These are phyloP conservation scores for Cupressus sempervirens DNA, from an alignment of 75 land plant species.

Conservation along the genomic window DNA sequence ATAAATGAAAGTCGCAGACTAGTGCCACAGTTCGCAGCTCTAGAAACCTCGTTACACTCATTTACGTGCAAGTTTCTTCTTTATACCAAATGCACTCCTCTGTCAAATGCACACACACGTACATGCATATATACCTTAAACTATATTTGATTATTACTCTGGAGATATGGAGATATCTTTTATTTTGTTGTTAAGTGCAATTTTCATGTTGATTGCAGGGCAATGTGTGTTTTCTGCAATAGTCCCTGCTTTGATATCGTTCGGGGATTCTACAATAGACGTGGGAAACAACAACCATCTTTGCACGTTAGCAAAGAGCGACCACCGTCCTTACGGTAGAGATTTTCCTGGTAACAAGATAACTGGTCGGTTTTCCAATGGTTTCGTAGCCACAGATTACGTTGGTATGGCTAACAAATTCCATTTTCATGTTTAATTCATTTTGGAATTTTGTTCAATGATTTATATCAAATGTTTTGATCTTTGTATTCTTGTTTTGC, in stretches of 20 bases:
- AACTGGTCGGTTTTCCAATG: constrained; percentile 23
- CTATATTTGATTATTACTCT: too few species aligned
- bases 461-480: not conserved
- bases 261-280: constrained; percentile 26
- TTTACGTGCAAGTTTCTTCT: too few species aligned
- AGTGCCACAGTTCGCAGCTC: too few species aligned
- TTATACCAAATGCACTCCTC: too few species aligned
- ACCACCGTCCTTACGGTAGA: constrained; percentile 18
- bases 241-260: constrained; percentile 13
- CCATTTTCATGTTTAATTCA: too few species aligned
- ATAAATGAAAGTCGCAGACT: too few species aligned
- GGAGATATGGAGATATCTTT: not conserved
- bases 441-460: not conserved
- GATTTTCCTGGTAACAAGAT: not conserved
- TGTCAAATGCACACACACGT: too few species aligned
- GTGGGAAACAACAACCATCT: constrained; percentile 20
- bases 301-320: constrained; percentile 13
- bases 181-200: not conserved
- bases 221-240: not conserved
- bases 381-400: constrained; percentile 12
- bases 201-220: not conserved
- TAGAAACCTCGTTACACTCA: too few species aligned
- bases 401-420: not conserved
- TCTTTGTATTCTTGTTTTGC: not conserved
- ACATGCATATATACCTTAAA: too few species aligned